Evolutionary conservation across 164 flowering plant species (phyloP), one percentile per base, ranked within the genome.

Genomic region (Aristolochia californica): DNA sequence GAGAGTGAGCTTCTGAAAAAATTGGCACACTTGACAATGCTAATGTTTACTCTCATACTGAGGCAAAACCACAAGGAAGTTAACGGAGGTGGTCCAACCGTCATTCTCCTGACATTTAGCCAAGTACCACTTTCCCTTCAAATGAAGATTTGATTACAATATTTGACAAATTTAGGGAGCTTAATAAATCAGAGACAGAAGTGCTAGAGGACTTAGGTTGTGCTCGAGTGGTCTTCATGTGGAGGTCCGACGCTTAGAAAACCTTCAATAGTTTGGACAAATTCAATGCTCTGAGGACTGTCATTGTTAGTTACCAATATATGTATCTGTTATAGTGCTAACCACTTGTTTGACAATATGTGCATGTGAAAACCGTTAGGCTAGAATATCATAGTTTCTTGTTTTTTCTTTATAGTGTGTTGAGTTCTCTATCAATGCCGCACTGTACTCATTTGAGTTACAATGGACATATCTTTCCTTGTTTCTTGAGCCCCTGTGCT

Each of bases 41-140:
- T 20, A n/a, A 15, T 21, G 48, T 10, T 16, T n/a, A 27, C 23
- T 21, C 48, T 15, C 22, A n/a, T n/a, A 13, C 5, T 34, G 27
- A 12, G 48, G 14, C 7, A n/a, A 15, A 43, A 21, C 48, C 13
- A 12, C 18, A 59, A 59, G 55, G 55, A 59, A 49, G 45, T 24
- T 11, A 62, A 44, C 48, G 67, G 65, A 44, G 71, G 68, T 56
- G 43, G 53, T 7, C 68, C 4, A 66, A 27, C 76, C 2, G 66
- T 75, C 66, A 78, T 85, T 43, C 57, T 72, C 21, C 50, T 83
- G 62, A 73, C 77, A 27, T 85, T 85, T 71, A 65, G 72, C 25
- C 62, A 67, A 13, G 80, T n/a, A n/a, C n/a, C n/a, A n/a, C n/a
- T n/a, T n/a, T n/a, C n/a, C n/a, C n/a, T n/a, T n/a, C n/a, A n/a